Base-by-base conservation (phyloP, 1,284 basidiomycete genomes). In the Cerrena zonata region DNA sequence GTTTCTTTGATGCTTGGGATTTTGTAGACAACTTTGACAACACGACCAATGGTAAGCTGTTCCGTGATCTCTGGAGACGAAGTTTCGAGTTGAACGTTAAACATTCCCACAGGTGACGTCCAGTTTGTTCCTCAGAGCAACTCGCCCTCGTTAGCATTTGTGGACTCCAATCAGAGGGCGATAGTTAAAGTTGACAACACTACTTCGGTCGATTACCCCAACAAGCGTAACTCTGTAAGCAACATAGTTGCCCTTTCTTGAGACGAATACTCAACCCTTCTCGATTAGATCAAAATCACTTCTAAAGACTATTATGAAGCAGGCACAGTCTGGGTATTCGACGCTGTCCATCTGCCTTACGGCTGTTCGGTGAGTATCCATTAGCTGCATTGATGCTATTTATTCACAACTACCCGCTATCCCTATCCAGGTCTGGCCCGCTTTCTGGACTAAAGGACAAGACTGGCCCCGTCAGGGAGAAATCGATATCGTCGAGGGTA, bases 181-280 rank as follows among this genome's bases (percentile, higher is more conserved):
- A 80, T 88, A 60, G 80, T 89, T 60, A 77, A 76, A 60, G 82
- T 87, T n/a, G 86, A 88, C 65, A 83, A 86, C 58, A 78, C 76
- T n/a, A 71, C 78, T 5, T 72, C 62, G 5, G 78, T 85, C 23
- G 57, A 66, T 0, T 84, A 70, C 58, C 79, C 82, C 54, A 60
- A 85, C 30, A 89, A 89, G 63, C 76, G 87, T 41, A 80, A 87
- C 57, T 79, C 82, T 1, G 79, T 89, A 22, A 74, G 84, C 27
- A 22, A n/a, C 2, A 22, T 37, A 10, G 13, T 11, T 45, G 37
- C 30, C 21, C 27, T 5, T 13, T 34, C 37, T 15, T n/a, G 15
- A 7, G n/a, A 34, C 37, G 21, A 18, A 19, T 24, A 37, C 21
- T 21, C 15, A 50, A 23, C n/a, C n/a, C n/a, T n/a, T n/a, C n/a